These are phyloP conservation scores for Ceratobasidium sp. DNA, from an alignment of 1,284 basidiomycete genomes.

Conservation along the genomic window DNA sequence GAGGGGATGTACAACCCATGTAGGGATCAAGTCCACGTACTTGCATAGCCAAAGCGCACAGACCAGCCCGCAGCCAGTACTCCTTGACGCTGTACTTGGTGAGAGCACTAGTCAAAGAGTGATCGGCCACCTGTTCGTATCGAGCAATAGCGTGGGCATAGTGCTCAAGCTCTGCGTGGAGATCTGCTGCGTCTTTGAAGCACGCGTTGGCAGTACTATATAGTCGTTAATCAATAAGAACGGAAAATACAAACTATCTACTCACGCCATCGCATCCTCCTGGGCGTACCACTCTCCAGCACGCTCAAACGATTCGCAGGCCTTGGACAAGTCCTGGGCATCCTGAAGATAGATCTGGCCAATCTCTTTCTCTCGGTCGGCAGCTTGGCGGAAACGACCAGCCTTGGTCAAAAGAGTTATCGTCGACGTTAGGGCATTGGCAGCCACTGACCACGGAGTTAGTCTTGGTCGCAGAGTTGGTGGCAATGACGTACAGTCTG, in stretches of 20 bases:
- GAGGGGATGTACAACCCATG: conserved; percentile 1
- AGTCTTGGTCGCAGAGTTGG: conserved; percentile 46
- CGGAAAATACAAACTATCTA: conserved; percentile 49
- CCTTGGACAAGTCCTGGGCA: conserved; percentile 74
- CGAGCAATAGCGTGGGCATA: conserved; percentile 87
- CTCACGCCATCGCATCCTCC: conserved; percentile 95
- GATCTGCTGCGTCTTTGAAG: conserved; percentile 95
- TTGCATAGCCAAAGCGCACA: conserved; percentile 91
- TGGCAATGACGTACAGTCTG: conserved; percentile 72
- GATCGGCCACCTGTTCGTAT: conserved; percentile 91
- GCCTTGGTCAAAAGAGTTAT: conserved; percentile 85
- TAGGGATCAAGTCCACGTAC: conserved; percentile 63
- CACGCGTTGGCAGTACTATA: conserved; percentile 93
- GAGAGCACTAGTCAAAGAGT: conserved; percentile 83
- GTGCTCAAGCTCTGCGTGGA: conserved; percentile 90
- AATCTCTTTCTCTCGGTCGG: conserved; percentile 97
- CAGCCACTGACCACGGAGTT: conserved; percentile 74
- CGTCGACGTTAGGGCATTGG: conserved; percentile 89
- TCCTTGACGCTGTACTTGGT: conserved; percentile 99
- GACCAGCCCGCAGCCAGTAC: conserved; percentile 89
- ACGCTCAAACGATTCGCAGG: conserved; percentile 90
- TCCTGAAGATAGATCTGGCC: conserved; percentile 90
- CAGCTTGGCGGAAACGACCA: conserved; percentile 96
- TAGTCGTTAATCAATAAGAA: conserved; percentile 15
- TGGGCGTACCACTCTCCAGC: conserved; percentile 99